Base-by-base conservation (phyloP, 2,329 filamentous ascomycete species). In the Phialemonium atrogriseum region DNA sequence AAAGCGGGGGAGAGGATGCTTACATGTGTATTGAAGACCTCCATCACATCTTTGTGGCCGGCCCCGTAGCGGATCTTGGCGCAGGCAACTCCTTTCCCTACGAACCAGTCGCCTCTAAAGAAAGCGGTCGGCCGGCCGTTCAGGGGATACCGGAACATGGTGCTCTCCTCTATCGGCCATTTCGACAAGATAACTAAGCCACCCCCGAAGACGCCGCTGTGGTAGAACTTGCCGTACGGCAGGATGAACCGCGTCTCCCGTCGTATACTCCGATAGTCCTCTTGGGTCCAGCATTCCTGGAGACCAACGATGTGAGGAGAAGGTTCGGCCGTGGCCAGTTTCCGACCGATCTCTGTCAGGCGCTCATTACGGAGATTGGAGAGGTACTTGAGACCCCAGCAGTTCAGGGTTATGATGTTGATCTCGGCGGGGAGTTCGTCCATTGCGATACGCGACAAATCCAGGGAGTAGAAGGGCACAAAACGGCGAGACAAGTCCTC, bases 41-140 rank as follows among this genome's bases (percentile, higher is more conserved):
- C 86, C 12, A 86, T 66, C 9, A 88, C 62, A 44, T 91, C 81
- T 37, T 72, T 71, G 26, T 57, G 54, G 1, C 61, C 69, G 1
- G 71, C 62, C 0, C 84, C 84, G 43, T 82, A 80, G 4, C 83
- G 68, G 44, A 96, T 81, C 40, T 73, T 73, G 3, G 89, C 89
- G 50, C 75, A 82, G 6, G 89, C 91, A 24, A 96, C 78, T 11
- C 91, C 91, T 55, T 96, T 96, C 0, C 91, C 91, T 8, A 95
- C 88, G 51, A 79, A 96, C 86, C 89, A 96, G 56, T 96, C 89
- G 9, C 91, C 91, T 38, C 89, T 71, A 61, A 82, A 95, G 59
- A 96, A 94, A 5, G 89, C 89, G 8, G 87, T 89, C 5, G 91
- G 91, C 12, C 89, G 74, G 12, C 91, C 91, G 55, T 94, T 95